Conservation (phyloP, 352 stramenopile species). For the Pythium insidiosum region DNA sequence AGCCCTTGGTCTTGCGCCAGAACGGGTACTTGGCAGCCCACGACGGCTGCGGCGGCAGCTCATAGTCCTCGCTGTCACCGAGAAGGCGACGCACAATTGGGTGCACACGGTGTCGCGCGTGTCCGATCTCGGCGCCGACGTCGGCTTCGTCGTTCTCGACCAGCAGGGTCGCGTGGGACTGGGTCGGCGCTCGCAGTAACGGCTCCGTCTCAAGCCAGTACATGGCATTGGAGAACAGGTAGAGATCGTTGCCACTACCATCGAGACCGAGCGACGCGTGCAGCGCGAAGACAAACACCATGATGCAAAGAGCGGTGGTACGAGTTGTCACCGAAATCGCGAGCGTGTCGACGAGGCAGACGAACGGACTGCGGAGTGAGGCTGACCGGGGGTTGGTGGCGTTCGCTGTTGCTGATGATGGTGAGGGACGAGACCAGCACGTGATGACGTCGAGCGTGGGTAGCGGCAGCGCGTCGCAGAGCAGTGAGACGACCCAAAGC, state of each 20-base stretch:
- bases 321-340: background rate
- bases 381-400: too few relatives aligned
- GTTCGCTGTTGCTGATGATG: too few relatives aligned
- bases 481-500: too few relatives aligned
- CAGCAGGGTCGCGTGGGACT: background rate
- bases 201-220: conserved; percentile 7
- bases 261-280: conserved; percentile 5
- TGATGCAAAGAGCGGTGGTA: background rate
- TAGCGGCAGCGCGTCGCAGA: too few relatives aligned
- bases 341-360: background rate
- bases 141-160: background rate
- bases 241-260: conserved; percentile 7
- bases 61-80: conserved; percentile 1
- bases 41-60: background rate
- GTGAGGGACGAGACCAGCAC: too few relatives aligned
- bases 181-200: conserved; percentile 1
- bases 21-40: too few relatives aligned
- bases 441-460: too few relatives aligned
- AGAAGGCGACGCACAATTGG: background rate
- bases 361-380: too few relatives aligned
- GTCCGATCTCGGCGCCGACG: background rate
- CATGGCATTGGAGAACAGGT: conserved; percentile 10
- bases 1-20: conserved; percentile 7
- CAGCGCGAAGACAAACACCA: conserved; percentile 1
- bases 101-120: too few relatives aligned